phyloP scores from a whole-genome alignment of 148 eudicot species.

The Rhododendron williamsianum region DNA sequence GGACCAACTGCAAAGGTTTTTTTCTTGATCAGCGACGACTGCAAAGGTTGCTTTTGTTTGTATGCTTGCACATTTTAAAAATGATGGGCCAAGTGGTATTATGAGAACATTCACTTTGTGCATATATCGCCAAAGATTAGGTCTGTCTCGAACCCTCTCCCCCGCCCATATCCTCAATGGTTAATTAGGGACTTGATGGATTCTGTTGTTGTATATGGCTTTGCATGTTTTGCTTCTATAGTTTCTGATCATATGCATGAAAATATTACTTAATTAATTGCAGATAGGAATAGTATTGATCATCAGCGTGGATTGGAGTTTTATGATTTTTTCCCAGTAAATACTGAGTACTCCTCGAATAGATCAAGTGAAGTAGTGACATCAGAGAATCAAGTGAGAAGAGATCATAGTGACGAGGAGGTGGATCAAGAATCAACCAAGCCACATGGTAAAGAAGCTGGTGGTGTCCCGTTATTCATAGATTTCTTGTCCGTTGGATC shows the following conservation, averaged over 20 bases:
- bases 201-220: not conserved
- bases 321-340: constrained; percentile 38
- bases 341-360: constrained; percentile 17
- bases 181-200: not conserved
- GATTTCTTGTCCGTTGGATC: constrained; percentile 19
- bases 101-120: rapidly evolving
- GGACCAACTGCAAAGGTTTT: not conserved
- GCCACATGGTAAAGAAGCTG: not conserved
- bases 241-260: not conserved
- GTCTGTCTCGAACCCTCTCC: not conserved
- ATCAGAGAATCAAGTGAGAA: constrained; percentile 14
- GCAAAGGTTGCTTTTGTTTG: not conserved
- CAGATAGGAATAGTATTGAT: not conserved
- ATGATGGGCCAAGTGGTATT: not conserved
- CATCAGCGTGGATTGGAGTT: constrained; percentile 19
- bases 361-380: constrained; percentile 26
- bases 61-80: not conserved
- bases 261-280: not conserved
- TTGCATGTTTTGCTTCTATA: not conserved
- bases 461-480: constrained; percentile 4
- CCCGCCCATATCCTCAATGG: not conserved
- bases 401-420: constrained; percentile 26
- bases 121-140: not conserved
- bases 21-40: not conserved
- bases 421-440: constrained; percentile 5